A percentile compares a stretch with the other conserved stretches of the same genome.
Evolutionary conservation across 1,284 basidiomycete genomes (phyloP).

Genomic region (Papiliotrema laurentii): DNA sequence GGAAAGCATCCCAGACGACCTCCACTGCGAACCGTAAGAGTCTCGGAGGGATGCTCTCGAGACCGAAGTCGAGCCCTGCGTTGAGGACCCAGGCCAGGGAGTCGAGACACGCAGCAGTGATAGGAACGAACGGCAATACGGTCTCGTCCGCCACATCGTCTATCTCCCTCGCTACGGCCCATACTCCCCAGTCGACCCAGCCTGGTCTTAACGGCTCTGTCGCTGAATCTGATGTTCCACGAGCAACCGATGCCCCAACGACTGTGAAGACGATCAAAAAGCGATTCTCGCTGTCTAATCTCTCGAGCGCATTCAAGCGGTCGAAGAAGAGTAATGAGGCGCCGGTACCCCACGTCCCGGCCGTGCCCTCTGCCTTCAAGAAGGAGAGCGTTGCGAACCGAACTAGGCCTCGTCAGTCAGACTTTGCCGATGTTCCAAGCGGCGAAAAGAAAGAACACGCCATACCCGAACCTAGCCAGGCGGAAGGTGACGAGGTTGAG

Average conservation of each 20-base stretch:
- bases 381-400: slow-evolving; percentile 2
- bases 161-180: not conserved
- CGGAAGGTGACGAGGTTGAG: not conserved
- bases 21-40: not conserved
- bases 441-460: slow-evolving; percentile 10
- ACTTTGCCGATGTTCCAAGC: not conserved
- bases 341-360: slow-evolving; percentile 19
- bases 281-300: slow-evolving; percentile 31
- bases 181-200: not conserved
- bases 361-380: slow-evolving; percentile 22
- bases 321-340: slow-evolving; percentile 3
- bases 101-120: slow-evolving; percentile 1
- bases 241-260: too few relatives aligned
- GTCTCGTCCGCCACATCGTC: too few relatives aligned
- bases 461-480: slow-evolving; percentile 3
- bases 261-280: too few relatives aligned
- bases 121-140: too few relatives aligned
- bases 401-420: too few relatives aligned
- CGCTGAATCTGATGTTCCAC: too few relatives aligned
- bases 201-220: slow-evolving; percentile 1
- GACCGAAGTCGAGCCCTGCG: slow-evolving; percentile 22
- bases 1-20: too few relatives aligned
- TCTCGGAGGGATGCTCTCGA: slow-evolving; percentile 10
- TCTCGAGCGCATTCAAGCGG: slow-evolving; percentile 28
- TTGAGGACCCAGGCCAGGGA: slow-evolving; percentile 23